Conservation (phyloP, 208 protist genomes). For the Lotmaria passim region DNA sequence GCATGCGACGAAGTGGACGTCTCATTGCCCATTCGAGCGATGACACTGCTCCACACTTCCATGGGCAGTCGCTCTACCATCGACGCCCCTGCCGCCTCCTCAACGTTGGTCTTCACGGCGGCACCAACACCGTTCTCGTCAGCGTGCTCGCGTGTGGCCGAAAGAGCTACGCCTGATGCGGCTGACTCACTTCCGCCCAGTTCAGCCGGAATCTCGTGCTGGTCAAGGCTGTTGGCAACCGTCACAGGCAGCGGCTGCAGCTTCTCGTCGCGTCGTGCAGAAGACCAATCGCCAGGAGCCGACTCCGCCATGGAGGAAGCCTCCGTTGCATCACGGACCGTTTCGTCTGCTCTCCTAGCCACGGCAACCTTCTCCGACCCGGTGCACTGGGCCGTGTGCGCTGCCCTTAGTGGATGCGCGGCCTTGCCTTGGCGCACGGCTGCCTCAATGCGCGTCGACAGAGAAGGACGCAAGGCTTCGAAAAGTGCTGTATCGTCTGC, state of each 20-base stretch:
- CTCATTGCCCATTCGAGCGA: not conserved
- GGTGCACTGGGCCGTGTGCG: not conserved
- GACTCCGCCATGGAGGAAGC: not conserved
- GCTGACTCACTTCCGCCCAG: constrained; percentile 24
- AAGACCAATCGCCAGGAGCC: constrained; percentile 22
- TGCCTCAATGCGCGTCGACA: constrained; percentile 37
- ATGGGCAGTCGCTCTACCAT: constrained; percentile 15
- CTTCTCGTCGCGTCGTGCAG: constrained; percentile 14
- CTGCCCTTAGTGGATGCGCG: constrained; percentile 11
- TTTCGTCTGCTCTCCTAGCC: not conserved
- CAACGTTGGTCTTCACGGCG: not conserved
- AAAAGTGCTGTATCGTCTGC: constrained; percentile 2
- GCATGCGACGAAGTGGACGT: not conserved
- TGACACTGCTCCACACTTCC: constrained; percentile 14
- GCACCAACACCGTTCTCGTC: not conserved
- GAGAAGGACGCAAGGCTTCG: constrained; percentile 27
- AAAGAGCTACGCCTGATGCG: not conserved
- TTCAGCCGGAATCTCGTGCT: constrained; percentile 58
- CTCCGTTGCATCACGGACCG: not conserved
- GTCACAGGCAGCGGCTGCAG: constrained; percentile 35
- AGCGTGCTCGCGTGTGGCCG: not conserved
- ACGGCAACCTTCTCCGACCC: not conserved
- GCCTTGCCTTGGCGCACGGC: constrained; percentile 29
- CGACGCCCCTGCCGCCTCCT: not conserved
- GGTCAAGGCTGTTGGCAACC: constrained; percentile 46